Conservation (phyloP, 768 basidiomycete genomes). For the Mycena venus region DNA sequence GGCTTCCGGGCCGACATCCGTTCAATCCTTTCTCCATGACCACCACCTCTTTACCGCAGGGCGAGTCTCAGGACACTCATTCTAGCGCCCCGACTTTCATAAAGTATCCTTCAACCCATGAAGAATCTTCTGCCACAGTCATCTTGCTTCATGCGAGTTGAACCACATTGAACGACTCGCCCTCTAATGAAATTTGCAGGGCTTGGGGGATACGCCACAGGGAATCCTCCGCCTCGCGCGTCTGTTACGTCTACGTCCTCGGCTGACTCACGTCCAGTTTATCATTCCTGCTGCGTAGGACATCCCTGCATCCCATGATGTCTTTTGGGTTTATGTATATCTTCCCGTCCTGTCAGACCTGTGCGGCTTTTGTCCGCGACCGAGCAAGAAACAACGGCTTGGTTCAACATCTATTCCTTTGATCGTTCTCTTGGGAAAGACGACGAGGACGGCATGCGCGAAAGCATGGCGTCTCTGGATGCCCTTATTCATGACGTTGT, state of each 20-base stretch:
- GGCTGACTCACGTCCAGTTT: not conserved
- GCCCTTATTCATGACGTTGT: slow-evolving; percentile 56
- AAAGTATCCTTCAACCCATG: not conserved
- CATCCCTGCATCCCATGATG: not conserved
- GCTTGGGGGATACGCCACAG: not conserved
- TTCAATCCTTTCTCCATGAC: not conserved
- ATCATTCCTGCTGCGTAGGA: not conserved
- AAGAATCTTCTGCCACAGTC: not conserved
- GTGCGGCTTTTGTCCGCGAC: not conserved
- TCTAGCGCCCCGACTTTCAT: not conserved
- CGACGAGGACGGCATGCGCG: not conserved
- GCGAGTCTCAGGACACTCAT: not conserved
- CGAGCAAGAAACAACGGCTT: not conserved
- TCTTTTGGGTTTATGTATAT: too few relatives aligned
- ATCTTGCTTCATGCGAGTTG: not conserved
- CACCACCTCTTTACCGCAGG: too few relatives aligned
- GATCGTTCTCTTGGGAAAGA: not conserved
- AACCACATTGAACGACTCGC: not conserved
- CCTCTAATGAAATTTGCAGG: not conserved
- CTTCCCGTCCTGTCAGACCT: not conserved
- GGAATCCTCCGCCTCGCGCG: slow-evolving; percentile 2
- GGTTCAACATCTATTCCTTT: slow-evolving; percentile 2
- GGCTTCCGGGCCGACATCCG: not conserved
- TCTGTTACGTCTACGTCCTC: not conserved
- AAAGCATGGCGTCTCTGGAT: slow-evolving; percentile 50